Conservation (phyloP, 139 green algal genomes). For the Pleodorina starrii region DNA sequence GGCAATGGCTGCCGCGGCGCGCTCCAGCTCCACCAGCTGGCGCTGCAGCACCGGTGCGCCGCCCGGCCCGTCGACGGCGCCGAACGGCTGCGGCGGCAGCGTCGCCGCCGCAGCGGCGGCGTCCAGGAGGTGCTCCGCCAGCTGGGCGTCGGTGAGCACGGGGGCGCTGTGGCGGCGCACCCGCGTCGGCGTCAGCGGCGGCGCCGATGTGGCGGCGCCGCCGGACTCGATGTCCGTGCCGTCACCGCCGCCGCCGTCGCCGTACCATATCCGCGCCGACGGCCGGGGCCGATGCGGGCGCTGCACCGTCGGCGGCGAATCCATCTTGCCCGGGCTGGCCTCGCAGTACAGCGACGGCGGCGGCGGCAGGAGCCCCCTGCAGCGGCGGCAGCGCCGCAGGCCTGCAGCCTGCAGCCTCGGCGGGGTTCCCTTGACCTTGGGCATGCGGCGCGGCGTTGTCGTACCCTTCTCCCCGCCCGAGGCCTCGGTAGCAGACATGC, state of each 20-base stretch:
- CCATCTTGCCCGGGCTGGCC: no score
- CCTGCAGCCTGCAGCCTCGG: not conserved
- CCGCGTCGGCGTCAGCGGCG: not conserved
- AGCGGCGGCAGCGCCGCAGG: not conserved
- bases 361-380: not conserved
- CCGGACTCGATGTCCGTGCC: not conserved
- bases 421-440: no score
- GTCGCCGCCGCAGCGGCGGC: not conserved
- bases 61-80: not conserved
- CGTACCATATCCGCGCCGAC: not conserved
- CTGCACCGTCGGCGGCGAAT: not conserved
- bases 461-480: not conserved
- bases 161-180: not conserved
- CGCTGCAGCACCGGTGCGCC: constrained; percentile 4
- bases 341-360: not conserved
- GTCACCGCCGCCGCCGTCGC: not conserved
- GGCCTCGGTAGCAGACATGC: not conserved
- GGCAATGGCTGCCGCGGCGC: not conserved
- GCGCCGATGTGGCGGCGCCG: not conserved
- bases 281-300: not conserved
- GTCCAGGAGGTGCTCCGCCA: not conserved
- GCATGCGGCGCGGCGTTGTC: not conserved
- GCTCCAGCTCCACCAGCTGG: constrained; percentile 5
- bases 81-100: not conserved
- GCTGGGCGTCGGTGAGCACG: not conserved